These are phyloP conservation scores for Akanthomyces lecanii DNA, from an alignment of 2,329 filamentous ascomycete genomes.

Conservation along the genomic window DNA sequence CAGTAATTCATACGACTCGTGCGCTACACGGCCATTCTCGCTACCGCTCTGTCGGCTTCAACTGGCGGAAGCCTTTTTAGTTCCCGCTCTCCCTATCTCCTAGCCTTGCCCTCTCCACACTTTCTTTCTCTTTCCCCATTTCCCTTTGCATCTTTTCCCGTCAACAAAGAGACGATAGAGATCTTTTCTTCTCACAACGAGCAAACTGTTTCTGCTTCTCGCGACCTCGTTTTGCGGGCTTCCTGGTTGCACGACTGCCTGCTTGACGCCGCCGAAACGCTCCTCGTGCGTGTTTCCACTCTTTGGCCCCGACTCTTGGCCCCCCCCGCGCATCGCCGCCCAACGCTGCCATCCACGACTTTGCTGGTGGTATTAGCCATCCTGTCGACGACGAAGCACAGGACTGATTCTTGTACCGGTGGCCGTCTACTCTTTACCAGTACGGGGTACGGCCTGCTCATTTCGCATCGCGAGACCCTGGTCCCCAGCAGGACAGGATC, in stretches of 20 bases:
- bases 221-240: neutral
- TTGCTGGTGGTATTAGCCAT: neutral
- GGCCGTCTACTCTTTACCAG: too few species aligned
- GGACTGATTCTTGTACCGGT: too few species aligned
- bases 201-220: neutral
- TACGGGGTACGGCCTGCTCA: neutral
- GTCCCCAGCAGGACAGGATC: neutral
- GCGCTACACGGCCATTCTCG: neutral
- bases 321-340: neutral
- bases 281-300: constrained; percentile 6
- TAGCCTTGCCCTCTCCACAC: constrained; percentile 11
- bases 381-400: too few species aligned
- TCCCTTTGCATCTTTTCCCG: constrained; percentile 8
- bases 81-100: constrained; percentile 9
- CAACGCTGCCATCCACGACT: neutral
- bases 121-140: constrained; percentile 15
- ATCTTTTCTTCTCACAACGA: neutral
- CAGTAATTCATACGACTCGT: neutral
- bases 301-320: neutral
- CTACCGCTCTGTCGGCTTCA: constrained; percentile 10
- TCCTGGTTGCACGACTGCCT: neutral
- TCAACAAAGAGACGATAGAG: neutral
- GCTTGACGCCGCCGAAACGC: neutral
- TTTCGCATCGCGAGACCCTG: neutral
- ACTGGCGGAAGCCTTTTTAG: constrained; percentile 15